Evolutionary conservation across 202 grass and related monocot genomes (phyloP).

Genomic region (Zoysia matrella): DNA sequence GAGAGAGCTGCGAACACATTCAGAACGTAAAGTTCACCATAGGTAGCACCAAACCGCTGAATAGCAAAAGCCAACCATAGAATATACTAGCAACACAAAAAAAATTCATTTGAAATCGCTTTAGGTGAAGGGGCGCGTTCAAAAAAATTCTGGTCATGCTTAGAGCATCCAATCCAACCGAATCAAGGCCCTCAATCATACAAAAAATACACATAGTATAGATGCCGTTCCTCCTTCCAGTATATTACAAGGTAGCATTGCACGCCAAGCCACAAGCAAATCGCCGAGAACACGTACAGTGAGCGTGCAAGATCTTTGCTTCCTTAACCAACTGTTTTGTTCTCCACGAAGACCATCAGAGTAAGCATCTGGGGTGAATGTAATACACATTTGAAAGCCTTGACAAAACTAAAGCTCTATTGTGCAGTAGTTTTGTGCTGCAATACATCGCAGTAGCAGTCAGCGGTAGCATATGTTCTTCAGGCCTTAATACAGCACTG

Average conservation of each 20-base stretch:
- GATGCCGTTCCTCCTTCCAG: conserved; percentile 26
- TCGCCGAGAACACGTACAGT: neutral
- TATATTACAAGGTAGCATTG: conserved; percentile 30
- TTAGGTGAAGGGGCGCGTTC: neutral
- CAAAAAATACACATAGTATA: neutral
- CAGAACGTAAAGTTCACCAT: neutral
- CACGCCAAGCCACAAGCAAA: conserved; percentile 18
- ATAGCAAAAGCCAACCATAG: neutral
- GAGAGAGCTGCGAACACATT: neutral
- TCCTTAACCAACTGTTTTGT: conserved; percentile 27
- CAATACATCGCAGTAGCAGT: conserved; percentile 6
- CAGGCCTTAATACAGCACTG: conserved; percentile 89
- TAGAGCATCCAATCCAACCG: conserved; percentile 8
- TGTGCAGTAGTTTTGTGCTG: conserved; percentile 27
- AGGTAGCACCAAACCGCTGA: neutral
- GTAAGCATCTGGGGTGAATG: conserved; percentile 32
- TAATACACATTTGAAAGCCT: conserved; percentile 46
- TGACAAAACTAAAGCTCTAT: conserved; percentile 41
- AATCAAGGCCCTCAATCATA: neutral
- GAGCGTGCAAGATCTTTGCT: conserved; percentile 6
- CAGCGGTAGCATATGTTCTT: conserved; percentile 40
- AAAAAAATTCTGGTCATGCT: neutral
- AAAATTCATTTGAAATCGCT: neutral
- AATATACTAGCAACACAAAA: neutral
- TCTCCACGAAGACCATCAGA: conserved; percentile 23